Conservation (phyloP, 805 yeast genomes). For the Hanseniaspora jakobsenii region DNA sequence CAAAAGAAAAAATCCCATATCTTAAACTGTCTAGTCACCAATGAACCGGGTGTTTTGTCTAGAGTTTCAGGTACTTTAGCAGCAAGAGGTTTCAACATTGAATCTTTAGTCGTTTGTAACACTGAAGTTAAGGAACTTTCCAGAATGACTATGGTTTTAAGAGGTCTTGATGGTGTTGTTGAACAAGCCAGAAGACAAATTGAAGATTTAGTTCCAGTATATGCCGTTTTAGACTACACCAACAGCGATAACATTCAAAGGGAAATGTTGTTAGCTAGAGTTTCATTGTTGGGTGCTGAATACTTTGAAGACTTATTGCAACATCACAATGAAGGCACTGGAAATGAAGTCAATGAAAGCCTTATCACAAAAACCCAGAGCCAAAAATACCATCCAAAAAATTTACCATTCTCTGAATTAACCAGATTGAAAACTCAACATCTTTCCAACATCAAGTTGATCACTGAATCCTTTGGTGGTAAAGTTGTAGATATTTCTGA, state of each 20-base stretch:
- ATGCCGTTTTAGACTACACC: slow-evolving; percentile 92
- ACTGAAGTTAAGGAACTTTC: slow-evolving; percentile 92
- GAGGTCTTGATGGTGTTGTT: slow-evolving; percentile 89
- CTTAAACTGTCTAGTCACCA: slow-evolving; percentile 91
- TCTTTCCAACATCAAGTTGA: slow-evolving; percentile 66
- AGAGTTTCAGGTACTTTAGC: slow-evolving; percentile 91
- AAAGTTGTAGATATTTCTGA: slow-evolving; percentile 83
- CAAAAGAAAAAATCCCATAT: slow-evolving; percentile 76
- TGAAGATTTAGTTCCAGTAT: slow-evolving; percentile 95
- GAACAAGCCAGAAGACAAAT: slow-evolving; percentile 98
- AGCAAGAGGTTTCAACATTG: slow-evolving; percentile 96
- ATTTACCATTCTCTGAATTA: slow-evolving; percentile 81
- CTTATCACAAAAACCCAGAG: slow-evolving; percentile 23
- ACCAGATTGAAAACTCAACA: slow-evolving; percentile 88
- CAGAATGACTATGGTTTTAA: slow-evolving; percentile 90
- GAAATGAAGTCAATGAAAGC: slow-evolving; percentile 24
- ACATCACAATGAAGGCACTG: slow-evolving; percentile 44
- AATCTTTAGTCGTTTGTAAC: slow-evolving; percentile 89
- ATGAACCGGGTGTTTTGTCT: slow-evolving; percentile 95
- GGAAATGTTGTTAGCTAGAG: slow-evolving; percentile 82
- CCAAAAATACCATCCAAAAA: slow-evolving; percentile 69
- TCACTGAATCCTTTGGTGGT: slow-evolving; percentile 84
- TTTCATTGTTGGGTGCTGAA: slow-evolving; percentile 93
- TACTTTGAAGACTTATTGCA: slow-evolving; percentile 89
- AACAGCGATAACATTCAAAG: slow-evolving; percentile 80